Base-by-base conservation (phyloP, 208 protist genomes). In the Acanthamoeba culbertsoni region DNA sequence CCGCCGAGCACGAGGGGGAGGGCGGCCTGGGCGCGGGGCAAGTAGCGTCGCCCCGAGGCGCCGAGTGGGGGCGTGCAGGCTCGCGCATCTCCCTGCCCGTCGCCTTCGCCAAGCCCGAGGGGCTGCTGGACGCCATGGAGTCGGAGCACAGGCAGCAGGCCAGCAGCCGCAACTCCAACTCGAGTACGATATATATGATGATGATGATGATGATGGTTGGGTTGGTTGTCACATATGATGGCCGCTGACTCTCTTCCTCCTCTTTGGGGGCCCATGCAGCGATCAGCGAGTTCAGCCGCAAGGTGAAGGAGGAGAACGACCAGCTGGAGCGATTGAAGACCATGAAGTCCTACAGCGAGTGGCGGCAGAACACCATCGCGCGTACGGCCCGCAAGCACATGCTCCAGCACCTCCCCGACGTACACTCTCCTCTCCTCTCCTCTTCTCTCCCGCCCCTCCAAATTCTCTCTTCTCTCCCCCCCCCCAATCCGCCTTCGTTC, bases 221-320 rank as follows among this genome's bases (percentile, higher is more conserved):
- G 18, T 55, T 8, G 48, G 18, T 55, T 7, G 12, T 6, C 23
- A 62, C 55, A n/a, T 4, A 62, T 26, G 55, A n/a, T 5, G 5
- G 20, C 55, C n/a, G n/a, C n/a, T n/a, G n/a, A n/a, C n/a, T n/a
- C n/a, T n/a, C n/a, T n/a, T n/a, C n/a, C n/a, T n/a, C n/a, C n/a
- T 59, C 23, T 59, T 59, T 14, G 16, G 16, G 14, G 51, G 28
- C 37, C 35, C 33, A 35, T 23, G 10, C 63, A 12, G 37, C 63
- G 33, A 75, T 75, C 63, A 75, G 63, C 37, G 63, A 75, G 37
- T 75, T 75, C 63, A 75, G 37, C 63, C 4, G 28, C 16, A 86
- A 86, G 33, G 45, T 86, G 23, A 86, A 86, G 75, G 75, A 86
- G 75, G 75, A 86, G 75, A 86, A 53, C 48, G 75, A 86, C 75